A percentile compares a stretch with the other conserved stretches of the same genome.
These are phyloP conservation scores for Colletotrichum echinochloae DNA, from an alignment of 2,329 filamentous ascomycete genomes.

Conservation along the genomic window DNA sequence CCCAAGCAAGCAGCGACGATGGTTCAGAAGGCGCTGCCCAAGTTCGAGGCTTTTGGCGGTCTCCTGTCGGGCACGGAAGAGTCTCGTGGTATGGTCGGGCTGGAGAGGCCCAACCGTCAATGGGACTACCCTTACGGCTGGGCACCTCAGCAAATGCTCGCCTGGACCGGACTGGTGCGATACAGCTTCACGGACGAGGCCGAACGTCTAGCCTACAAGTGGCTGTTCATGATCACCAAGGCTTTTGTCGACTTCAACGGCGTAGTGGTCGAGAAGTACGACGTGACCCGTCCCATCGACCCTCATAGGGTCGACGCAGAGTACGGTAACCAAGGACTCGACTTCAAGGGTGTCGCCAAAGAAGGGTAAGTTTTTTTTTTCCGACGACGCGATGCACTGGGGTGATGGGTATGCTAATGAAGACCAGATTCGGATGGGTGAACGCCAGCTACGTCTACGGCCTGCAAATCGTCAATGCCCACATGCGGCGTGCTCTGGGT, in stretches of 20 bases:
- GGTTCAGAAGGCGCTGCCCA: slow-evolving; percentile 84
- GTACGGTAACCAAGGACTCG: slow-evolving; percentile 95
- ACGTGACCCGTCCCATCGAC: slow-evolving; percentile 90
- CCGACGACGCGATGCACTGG: neutral
- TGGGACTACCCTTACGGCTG: slow-evolving; percentile 99
- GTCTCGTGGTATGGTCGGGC: slow-evolving; percentile 82
- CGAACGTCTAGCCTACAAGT: slow-evolving; percentile 91
- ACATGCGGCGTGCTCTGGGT: slow-evolving; percentile 89
- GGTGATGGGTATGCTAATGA: slow-evolving; percentile 45
- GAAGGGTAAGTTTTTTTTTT: slow-evolving; percentile 81
- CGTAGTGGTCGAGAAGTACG: slow-evolving; percentile 98
- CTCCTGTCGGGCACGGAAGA: slow-evolving; percentile 90
- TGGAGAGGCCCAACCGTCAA: slow-evolving; percentile 91
- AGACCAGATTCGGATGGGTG: slow-evolving; percentile 91
- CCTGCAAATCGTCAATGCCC: slow-evolving; percentile 86
- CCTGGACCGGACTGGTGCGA: slow-evolving; percentile 91
- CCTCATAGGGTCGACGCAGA: slow-evolving; percentile 96
- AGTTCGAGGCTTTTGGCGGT: slow-evolving; percentile 89
- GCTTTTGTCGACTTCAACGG: slow-evolving; percentile 99
- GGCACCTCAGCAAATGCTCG: slow-evolving; percentile 98
- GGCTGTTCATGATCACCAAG: slow-evolving; percentile 98
- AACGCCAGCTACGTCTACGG: slow-evolving; percentile 98
- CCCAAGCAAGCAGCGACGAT: slow-evolving; percentile 88
- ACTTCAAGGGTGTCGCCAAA: slow-evolving; percentile 95
- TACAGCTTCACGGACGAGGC: slow-evolving; percentile 94